These are phyloP conservation scores for Clarireedia monteithiana DNA, from an alignment of 2,329 filamentous ascomycete species.

Conservation along the genomic window DNA sequence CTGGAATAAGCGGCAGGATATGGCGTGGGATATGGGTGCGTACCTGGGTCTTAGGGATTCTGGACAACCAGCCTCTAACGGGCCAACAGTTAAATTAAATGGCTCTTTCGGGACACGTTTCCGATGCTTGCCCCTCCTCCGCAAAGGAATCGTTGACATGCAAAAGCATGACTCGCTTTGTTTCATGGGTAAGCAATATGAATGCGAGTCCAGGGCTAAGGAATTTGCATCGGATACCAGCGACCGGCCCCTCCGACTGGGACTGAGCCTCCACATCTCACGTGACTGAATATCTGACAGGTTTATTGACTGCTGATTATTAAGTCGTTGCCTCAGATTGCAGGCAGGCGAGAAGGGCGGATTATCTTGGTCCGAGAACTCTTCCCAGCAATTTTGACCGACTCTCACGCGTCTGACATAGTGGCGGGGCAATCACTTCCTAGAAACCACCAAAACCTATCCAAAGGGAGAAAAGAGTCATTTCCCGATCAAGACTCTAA, in stretches of 20 bases:
- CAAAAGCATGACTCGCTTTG: not conserved
- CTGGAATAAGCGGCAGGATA: too few species aligned
- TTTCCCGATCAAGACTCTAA: not conserved
- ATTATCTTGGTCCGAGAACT: not conserved
- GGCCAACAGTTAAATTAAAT: not conserved
- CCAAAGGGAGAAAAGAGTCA: not conserved
- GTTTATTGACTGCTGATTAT: too few species aligned
- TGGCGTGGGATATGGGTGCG: too few species aligned
- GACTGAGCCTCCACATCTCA: too few species aligned
- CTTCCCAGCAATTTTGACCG: not conserved
- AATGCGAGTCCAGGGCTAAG: too few species aligned
- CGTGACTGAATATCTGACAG: too few species aligned
- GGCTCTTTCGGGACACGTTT: not conserved
- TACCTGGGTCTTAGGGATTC: too few species aligned
- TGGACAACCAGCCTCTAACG: not conserved
- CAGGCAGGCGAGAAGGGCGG: not conserved
- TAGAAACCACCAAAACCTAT: not conserved
- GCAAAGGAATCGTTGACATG: not conserved
- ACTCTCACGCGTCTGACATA: not conserved
- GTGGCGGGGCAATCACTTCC: constrained; percentile 1
- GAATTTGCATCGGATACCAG: too few species aligned
- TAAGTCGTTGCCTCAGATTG: not conserved
- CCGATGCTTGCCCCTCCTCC: not conserved
- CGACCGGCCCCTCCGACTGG: too few species aligned
- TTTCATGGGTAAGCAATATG: too few species aligned